A percentile compares a stretch with the other conserved stretches of the same genome.
Evolutionary conservation across 75 land plant species (phyloP).

Genomic region (Cupressus sempervirens): DNA sequence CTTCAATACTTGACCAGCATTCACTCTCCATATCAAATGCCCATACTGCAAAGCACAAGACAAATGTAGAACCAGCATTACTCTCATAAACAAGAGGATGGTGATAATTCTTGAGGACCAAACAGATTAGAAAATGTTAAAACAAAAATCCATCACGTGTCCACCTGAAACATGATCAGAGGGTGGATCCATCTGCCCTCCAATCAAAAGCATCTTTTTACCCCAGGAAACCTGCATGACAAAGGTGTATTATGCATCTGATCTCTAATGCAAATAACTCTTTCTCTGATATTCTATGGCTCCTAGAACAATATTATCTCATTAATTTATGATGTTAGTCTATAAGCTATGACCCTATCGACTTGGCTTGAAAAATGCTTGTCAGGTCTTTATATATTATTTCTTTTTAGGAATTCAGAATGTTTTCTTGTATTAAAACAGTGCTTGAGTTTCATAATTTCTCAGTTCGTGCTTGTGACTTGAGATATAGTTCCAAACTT

Average conservation of each 20-base stretch:
- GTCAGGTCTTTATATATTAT: not conserved
- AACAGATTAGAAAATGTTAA: not conserved
- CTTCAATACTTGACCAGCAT: slow-evolving; percentile 76
- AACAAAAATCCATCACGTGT: not conserved
- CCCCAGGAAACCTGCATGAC: slow-evolving; percentile 79
- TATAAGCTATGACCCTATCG: not conserved
- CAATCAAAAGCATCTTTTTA: slow-evolving; percentile 64
- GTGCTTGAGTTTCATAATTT: not conserved
- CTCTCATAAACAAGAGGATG: not conserved
- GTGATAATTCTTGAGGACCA: not conserved
- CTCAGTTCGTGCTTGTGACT: not conserved
- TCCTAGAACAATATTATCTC: not conserved
- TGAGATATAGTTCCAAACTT: not conserved
- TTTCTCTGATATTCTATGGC: not conserved
- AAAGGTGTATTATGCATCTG: not conserved
- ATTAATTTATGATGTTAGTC: not conserved
- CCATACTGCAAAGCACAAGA: slow-evolving; percentile 66
- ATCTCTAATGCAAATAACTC: not conserved
- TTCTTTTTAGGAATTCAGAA: too few species aligned
- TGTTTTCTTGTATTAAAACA: not conserved
- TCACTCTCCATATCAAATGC: slow-evolving; percentile 82
- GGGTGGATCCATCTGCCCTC: slow-evolving; percentile 74
- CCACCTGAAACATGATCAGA: slow-evolving; percentile 74
- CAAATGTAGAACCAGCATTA: not conserved
- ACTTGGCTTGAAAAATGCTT: not conserved